Conservation (phyloP, 345 rosid species). For the Eucalyptus erythrocorys region DNA sequence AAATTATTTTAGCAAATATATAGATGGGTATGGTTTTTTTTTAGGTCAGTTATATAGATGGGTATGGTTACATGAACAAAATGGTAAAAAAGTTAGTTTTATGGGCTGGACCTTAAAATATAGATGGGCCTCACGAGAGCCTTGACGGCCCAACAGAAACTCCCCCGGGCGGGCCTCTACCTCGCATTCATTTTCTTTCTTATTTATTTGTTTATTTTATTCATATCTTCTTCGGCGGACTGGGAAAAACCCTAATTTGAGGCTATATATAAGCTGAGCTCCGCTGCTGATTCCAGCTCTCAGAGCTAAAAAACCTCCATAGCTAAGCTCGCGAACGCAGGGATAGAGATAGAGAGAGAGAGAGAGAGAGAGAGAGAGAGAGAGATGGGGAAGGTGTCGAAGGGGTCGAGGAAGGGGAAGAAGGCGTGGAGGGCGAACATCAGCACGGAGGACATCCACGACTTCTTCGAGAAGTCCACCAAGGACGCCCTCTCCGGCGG, state of each 20-base stretch:
- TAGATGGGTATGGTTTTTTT: not conserved
- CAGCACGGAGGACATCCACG: conserved; percentile 66
- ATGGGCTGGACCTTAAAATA: not conserved
- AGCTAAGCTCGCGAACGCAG: not conserved
- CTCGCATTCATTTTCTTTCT: not conserved
- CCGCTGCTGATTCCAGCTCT: not conserved
- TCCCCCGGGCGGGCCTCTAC: not conserved
- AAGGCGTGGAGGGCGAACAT: conserved; percentile 98
- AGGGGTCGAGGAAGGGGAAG: conserved; percentile 81
- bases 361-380: not conserved
- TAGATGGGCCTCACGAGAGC: not conserved
- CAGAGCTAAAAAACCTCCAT: not conserved
- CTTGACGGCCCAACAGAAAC: not conserved
- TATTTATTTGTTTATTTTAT: too few relatives aligned
- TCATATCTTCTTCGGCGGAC: not conserved
- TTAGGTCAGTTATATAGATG: not conserved
- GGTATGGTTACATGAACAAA: not conserved
- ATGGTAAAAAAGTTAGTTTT: not conserved
- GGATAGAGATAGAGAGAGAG: not conserved
- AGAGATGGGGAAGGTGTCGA: conserved; percentile 61
- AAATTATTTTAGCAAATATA: not conserved
- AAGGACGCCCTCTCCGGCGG: conserved; percentile 87
- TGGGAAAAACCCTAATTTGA: not conserved
- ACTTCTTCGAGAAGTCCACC: conserved; percentile 65
- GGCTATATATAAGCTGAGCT: not conserved